phyloP scores from a whole-genome alignment of 805 yeast species.

The Yamadazyma takamatsuzukensis region DNA sequence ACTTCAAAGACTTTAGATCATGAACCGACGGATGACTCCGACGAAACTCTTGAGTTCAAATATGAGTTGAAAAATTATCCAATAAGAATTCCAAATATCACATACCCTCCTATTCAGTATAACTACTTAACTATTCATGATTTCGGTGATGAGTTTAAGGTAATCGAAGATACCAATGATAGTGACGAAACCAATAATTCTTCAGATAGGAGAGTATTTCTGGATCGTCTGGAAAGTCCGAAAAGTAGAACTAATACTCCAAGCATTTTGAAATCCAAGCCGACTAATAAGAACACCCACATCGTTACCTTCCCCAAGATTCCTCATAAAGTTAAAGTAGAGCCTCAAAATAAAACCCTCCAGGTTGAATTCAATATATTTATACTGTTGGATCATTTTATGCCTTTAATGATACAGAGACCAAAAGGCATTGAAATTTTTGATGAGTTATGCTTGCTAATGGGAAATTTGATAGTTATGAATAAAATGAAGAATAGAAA shows the following conservation, averaged over 20 bases:
- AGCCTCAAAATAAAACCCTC: constrained; percentile 5
- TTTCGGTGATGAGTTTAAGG: constrained; percentile 18
- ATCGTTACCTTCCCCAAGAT: neutral
- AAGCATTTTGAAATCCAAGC: neutral
- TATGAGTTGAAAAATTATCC: constrained; percentile 22
- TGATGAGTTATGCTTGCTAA: constrained; percentile 12
- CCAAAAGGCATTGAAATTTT: constrained; percentile 6
- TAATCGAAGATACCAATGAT: constrained; percentile 6
- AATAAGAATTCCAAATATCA: constrained; percentile 16
- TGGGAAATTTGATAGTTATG: constrained; percentile 15
- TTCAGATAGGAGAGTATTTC: neutral
- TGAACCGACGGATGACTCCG: neutral
- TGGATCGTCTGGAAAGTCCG: neutral
- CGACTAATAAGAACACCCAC: neutral
- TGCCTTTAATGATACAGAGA: constrained; percentile 6
- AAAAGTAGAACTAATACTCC: neutral
- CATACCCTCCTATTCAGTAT: constrained; percentile 21
- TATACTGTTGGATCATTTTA: constrained; percentile 10
- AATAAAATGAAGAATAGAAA: constrained; percentile 12
- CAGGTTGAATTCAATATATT: constrained; percentile 12
- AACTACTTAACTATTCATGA: constrained; percentile 15
- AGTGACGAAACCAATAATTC: neutral
- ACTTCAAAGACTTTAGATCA: constrained; percentile 13
- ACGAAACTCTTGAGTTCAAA: constrained; percentile 20
- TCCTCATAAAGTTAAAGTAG: constrained; percentile 1